Percentiles rank a stretch among this genome's conserved stretches.
phyloP scores from a whole-genome alignment of 2,329 filamentous ascomycete species.

The Orbilia ellipsospora region DNA sequence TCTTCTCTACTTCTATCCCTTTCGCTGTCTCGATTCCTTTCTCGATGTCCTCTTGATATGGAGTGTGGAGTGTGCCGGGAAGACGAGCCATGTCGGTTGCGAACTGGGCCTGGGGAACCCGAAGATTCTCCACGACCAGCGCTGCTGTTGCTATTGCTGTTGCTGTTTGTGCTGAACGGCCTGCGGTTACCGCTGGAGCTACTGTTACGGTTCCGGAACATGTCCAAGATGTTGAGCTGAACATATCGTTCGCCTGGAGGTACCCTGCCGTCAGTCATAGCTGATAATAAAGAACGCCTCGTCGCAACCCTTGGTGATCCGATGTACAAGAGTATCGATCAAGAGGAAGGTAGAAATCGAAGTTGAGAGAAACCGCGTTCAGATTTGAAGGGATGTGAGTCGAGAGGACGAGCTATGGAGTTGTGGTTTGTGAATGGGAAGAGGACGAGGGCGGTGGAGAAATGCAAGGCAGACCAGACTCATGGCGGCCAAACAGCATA shows the following conservation, averaged over 20 bases:
- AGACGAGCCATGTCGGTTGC: conserved; percentile 15
- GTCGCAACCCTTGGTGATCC: background rate
- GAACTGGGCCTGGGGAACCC: conserved; percentile 29
- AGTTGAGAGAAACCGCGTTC: background rate
- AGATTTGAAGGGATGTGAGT: background rate
- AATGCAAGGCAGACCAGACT: conserved; percentile 49
- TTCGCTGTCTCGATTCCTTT: conserved; percentile 3
- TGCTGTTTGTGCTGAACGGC: conserved; percentile 17
- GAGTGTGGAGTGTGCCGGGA: conserved; percentile 21
- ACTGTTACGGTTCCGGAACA: conserved; percentile 49
- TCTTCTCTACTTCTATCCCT: conserved; percentile 3
- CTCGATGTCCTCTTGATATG: conserved; percentile 11
- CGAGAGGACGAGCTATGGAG: background rate
- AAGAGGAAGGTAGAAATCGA: too few relatives aligned
- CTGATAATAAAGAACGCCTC: background rate
- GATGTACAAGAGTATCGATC: too few relatives aligned
- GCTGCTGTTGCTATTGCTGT: conserved; percentile 10
- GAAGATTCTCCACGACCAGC: conserved; percentile 36
- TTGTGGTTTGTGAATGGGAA: conserved; percentile 1
- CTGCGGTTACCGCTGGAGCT: background rate
- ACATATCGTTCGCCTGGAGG: conserved; percentile 46
- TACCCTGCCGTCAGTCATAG: conserved; percentile 39
- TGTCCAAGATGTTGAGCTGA: conserved; percentile 52
- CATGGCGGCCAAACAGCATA: conserved; percentile 14
- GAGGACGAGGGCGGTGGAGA: conserved; percentile 6